A percentile compares a stretch with the other conserved stretches of the same genome.
These are phyloP conservation scores for Pogostemon cablin DNA, from an alignment of 257 asterid genomes.

Conservation along the genomic window DNA sequence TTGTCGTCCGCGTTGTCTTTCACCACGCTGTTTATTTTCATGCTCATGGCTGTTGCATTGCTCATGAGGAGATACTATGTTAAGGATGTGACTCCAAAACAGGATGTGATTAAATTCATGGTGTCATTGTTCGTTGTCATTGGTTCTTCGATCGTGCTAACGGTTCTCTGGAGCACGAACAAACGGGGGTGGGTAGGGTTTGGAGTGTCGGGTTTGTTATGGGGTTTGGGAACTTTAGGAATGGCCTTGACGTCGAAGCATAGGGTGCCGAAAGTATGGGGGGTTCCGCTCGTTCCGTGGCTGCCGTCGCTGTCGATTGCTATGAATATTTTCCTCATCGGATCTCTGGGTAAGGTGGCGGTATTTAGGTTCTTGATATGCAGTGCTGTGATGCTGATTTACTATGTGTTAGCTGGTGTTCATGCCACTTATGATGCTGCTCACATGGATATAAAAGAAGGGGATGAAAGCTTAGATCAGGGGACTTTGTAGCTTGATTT, in stretches of 20 bases:
- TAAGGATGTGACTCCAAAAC: conserved; percentile 57
- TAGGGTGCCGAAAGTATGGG: conserved; percentile 82
- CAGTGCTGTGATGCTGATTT: conserved; percentile 70
- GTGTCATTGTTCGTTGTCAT: conserved; percentile 48
- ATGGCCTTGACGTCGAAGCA: conserved; percentile 69
- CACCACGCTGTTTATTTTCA: conserved; percentile 87
- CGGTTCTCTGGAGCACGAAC: conserved; percentile 55
- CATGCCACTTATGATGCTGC: conserved; percentile 90
- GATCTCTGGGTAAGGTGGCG: conserved; percentile 79
- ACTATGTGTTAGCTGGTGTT: conserved; percentile 83
- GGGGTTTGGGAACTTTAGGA: conserved; percentile 74
- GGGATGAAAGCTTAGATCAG: conserved; percentile 18
- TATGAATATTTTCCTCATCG: conserved; percentile 76
- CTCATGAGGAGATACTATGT: conserved; percentile 81
- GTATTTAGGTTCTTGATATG: conserved; percentile 75
- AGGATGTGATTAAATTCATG: conserved; percentile 50
- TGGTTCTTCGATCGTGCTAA: conserved; percentile 61
- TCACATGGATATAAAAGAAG: conserved; percentile 45
- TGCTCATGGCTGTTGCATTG: conserved; percentile 97
- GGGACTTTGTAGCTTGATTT: conserved; percentile 25
- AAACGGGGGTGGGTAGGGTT: conserved; percentile 56
- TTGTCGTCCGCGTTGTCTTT: conserved; percentile 80
- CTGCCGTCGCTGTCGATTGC: conserved; percentile 76
- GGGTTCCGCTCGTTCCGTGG: conserved; percentile 95
- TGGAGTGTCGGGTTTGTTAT: conserved; percentile 42